These are phyloP conservation scores for Neolecta irregularis DNA, from an alignment of 1,139 yeast genomes.

Conservation along the genomic window DNA sequence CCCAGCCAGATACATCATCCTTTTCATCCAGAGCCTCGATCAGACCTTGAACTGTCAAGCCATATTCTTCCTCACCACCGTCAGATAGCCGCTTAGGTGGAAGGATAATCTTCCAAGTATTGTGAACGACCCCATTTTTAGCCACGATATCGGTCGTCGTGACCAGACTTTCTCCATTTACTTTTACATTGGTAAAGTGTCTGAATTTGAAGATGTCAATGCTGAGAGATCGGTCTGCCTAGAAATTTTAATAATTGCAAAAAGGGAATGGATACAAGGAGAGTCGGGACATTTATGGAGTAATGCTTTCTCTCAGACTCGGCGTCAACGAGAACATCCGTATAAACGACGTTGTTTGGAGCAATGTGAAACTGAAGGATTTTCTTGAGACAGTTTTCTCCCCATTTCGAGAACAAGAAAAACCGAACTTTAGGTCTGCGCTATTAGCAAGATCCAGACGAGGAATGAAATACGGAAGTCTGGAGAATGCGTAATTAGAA, in stretches of 20 bases:
- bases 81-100: constrained; percentile 5
- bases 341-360: constrained; percentile 12
- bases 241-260: no score
- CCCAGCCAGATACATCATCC: no score
- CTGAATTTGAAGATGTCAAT: constrained; percentile 10
- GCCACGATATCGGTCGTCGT: constrained; percentile 8
- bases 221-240: constrained; percentile 2
- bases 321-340: constrained; percentile 10
- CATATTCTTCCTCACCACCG: not conserved
- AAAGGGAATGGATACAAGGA: no score
- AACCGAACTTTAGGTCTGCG: constrained; percentile 12
- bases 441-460: no score
- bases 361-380: constrained; percentile 13
- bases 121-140: constrained; percentile 9
- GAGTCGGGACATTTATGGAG: constrained; percentile 1
- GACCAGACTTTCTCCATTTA: constrained; percentile 6
- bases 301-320: constrained; percentile 9
- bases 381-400: constrained; percentile 10
- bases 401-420: constrained; percentile 11
- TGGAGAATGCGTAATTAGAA: constrained; percentile 11
- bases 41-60: constrained; percentile 7
- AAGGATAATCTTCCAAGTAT: constrained; percentile 7
- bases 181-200: constrained; percentile 7
- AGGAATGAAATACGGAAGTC: no score
- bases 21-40: constrained; percentile 6